These are phyloP conservation scores for Xylaria arbuscula DNA, from an alignment of 2,329 filamentous ascomycete genomes.

Conservation along the genomic window DNA sequence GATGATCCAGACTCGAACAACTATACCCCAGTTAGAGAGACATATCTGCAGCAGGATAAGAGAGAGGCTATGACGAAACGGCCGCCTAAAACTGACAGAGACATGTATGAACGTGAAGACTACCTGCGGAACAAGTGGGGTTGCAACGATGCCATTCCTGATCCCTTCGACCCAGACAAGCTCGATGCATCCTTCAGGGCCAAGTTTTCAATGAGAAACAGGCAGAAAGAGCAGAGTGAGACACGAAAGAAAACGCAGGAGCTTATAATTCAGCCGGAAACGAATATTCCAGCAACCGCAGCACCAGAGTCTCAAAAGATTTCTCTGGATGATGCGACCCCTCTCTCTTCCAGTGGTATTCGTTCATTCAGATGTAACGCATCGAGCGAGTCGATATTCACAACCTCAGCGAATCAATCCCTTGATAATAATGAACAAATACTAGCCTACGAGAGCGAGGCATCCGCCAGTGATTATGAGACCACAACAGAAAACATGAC, in stretches of 20 bases:
- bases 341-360: background rate
- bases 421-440: conserved; percentile 31
- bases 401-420: conserved; percentile 8
- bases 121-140: conserved; percentile 37
- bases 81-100: conserved; percentile 12
- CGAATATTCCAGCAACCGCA: background rate
- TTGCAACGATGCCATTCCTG: conserved; percentile 29
- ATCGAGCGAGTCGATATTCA: background rate
- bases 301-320: background rate
- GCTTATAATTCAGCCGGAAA: background rate
- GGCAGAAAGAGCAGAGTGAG: background rate
- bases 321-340: background rate
- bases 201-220: conserved; percentile 1
- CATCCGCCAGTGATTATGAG: background rate
- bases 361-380: background rate
- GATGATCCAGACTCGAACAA: background rate
- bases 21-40: conserved; percentile 22
- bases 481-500: conserved; percentile 12
- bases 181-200: conserved; percentile 27
- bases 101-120: conserved; percentile 16
- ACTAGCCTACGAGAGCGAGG: conserved; percentile 12
- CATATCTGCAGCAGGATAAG: background rate
- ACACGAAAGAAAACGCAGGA: background rate
- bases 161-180: conserved; percentile 34
- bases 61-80: background rate